These are phyloP conservation scores for Dendrostoma leiphaemia DNA, from an alignment of 2,329 filamentous ascomycete genomes.

Conservation along the genomic window DNA sequence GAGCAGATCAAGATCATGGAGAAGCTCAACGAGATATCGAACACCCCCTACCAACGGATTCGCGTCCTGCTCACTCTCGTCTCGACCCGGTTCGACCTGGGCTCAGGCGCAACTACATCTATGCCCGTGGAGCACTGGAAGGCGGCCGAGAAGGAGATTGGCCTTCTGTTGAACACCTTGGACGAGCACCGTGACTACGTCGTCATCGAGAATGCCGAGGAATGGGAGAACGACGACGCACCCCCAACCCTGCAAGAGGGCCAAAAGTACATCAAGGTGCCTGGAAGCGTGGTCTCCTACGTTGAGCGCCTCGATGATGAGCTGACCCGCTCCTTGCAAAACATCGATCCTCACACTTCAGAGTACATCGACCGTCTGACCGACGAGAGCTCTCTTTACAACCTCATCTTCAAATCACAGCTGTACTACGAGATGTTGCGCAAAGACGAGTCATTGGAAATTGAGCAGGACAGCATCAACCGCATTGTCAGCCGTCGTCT, in stretches of 20 bases:
- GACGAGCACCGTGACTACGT: slow-evolving; percentile 78
- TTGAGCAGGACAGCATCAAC: slow-evolving; percentile 85
- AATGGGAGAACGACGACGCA: slow-evolving; percentile 99
- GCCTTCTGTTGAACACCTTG: slow-evolving; percentile 72
- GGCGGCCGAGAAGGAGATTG: slow-evolving; percentile 83
- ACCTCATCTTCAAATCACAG: slow-evolving; percentile 82
- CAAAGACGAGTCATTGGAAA: slow-evolving; percentile 67
- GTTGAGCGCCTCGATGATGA: slow-evolving; percentile 96
- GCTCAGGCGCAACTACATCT: slow-evolving; percentile 70
- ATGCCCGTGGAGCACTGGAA: slow-evolving; percentile 99
- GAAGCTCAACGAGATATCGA: slow-evolving; percentile 85
- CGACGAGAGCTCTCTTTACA: slow-evolving; percentile 88
- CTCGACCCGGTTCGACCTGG: slow-evolving; percentile 91
- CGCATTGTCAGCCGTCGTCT: slow-evolving; percentile 89
- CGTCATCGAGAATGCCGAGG: slow-evolving; percentile 87
- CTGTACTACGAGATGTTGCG: slow-evolving; percentile 84
- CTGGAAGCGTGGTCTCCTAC: slow-evolving; percentile 91
- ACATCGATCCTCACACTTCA: slow-evolving; percentile 96
- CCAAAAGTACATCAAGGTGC: slow-evolving; percentile 83
- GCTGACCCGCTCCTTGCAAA: slow-evolving; percentile 93
- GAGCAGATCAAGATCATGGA: slow-evolving; percentile 99
- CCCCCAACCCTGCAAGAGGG: slow-evolving; percentile 69
- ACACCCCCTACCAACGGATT: slow-evolving; percentile 89
- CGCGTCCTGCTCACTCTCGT: slow-evolving; percentile 88
- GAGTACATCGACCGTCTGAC: slow-evolving; percentile 96